A percentile compares a stretch with the other conserved stretches of the same genome.
These are phyloP conservation scores for Ustilago xerochloae DNA, from an alignment of 1,284 basidiomycete species.

Conservation along the genomic window DNA sequence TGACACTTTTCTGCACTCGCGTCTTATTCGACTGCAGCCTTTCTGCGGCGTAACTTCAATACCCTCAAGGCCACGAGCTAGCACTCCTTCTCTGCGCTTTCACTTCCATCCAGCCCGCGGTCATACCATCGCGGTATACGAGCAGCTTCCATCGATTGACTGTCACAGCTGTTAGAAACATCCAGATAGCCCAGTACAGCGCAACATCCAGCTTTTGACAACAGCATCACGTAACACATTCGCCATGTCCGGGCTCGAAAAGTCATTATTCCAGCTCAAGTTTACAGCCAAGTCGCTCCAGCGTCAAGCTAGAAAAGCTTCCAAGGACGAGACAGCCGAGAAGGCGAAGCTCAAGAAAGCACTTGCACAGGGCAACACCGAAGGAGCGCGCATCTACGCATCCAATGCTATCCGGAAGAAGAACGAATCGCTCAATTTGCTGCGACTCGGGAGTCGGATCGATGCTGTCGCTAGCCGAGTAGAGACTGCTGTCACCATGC, in stretches of 20 bases:
- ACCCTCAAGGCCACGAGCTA: too few species aligned
- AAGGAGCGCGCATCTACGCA: conserved; percentile 98
- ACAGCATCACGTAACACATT: background rate
- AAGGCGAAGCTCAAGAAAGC: conserved; percentile 74
- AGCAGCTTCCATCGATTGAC: too few species aligned
- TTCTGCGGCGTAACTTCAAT: too few species aligned
- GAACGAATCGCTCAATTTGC: conserved; percentile 84
- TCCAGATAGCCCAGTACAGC: too few species aligned
- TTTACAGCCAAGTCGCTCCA: conserved; percentile 68
- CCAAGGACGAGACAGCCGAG: conserved; percentile 64
- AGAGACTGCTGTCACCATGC: conserved; percentile 99
- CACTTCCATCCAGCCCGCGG: too few species aligned
- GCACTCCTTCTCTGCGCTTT: too few species aligned
- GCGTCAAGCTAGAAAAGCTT: conserved; percentile 64
- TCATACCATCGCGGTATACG: too few species aligned
- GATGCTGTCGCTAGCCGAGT: conserved; percentile 96
- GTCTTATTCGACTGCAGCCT: background rate
- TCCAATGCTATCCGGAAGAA: conserved; percentile 99
- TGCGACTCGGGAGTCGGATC: conserved; percentile 73
- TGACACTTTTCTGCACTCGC: too few species aligned
- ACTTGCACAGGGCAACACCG: conserved; percentile 93
- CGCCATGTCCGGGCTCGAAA: conserved; percentile 49
- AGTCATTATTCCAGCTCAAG: conserved; percentile 68
- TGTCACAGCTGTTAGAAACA: too few species aligned
- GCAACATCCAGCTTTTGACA: too few species aligned